These are phyloP conservation scores for Emmonsia crescens DNA, from an alignment of 2,329 filamentous ascomycete genomes.

Conservation along the genomic window DNA sequence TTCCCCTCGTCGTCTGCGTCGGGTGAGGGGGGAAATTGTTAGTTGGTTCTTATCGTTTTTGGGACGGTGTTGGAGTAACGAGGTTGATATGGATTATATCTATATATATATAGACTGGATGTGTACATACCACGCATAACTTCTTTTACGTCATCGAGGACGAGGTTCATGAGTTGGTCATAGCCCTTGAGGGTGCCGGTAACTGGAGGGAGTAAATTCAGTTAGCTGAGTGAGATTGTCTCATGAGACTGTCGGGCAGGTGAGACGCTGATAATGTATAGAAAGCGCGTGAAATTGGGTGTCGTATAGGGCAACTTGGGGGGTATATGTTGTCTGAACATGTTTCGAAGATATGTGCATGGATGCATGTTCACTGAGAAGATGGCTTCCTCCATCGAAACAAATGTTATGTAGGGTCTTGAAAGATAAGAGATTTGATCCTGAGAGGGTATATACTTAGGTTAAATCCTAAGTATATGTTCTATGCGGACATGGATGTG, in stretches of 20 bases:
- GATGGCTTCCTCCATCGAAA: background rate
- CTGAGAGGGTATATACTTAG: background rate
- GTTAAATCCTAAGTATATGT: background rate
- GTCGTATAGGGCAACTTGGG: background rate
- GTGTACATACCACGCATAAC: conserved; percentile 61
- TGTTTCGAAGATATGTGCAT: background rate
- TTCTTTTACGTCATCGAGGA: conserved; percentile 89
- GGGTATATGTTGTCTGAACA: background rate
- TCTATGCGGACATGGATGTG: background rate
- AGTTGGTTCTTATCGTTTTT: background rate
- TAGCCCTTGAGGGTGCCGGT: conserved; percentile 86
- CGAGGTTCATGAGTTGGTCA: conserved; percentile 95
- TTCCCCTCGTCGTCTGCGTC: conserved; percentile 80
- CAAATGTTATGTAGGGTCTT: background rate
- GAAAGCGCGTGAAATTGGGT: background rate
- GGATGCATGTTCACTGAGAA: background rate
- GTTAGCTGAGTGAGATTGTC: background rate
- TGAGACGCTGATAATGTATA: background rate
- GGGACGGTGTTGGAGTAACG: background rate
- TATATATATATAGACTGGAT: background rate
- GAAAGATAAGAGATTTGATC: background rate
- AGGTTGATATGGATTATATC: background rate
- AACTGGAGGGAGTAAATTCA: conserved; percentile 43
- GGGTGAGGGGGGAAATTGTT: background rate
- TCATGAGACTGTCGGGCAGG: background rate